These are phyloP conservation scores for Chamaenerion angustifolium DNA, from an alignment of 345 rosid species.

Conservation along the genomic window DNA sequence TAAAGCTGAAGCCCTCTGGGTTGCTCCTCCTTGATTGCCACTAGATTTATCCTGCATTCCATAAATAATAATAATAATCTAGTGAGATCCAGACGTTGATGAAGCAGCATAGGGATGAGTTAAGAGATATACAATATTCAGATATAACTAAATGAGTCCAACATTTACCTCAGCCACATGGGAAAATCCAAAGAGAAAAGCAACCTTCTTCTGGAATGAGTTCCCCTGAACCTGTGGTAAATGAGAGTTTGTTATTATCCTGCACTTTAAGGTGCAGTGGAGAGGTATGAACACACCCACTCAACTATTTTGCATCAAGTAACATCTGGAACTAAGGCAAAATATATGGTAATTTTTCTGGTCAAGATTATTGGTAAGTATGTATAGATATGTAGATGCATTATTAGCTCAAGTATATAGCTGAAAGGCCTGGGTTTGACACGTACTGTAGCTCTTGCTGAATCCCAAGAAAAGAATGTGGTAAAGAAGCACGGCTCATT, in stretches of 20 bases:
- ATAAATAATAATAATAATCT: too few species aligned
- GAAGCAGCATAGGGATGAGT: not conserved
- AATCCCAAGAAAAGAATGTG: slow-evolving; percentile 81
- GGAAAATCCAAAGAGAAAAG: slow-evolving; percentile 68
- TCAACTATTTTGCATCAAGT: too few species aligned
- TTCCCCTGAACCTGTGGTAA: slow-evolving; percentile 64
- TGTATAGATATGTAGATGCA: too few species aligned
- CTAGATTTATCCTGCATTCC: slow-evolving; percentile 46
- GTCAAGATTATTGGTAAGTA: too few species aligned
- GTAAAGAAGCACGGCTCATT: slow-evolving; percentile 95
- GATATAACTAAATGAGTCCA: too few species aligned
- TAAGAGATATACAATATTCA: not conserved
- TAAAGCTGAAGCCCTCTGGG: slow-evolving; percentile 97
- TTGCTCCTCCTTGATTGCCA: slow-evolving; percentile 78
- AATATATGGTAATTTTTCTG: too few species aligned
- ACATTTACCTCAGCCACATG: slow-evolving; percentile 60
- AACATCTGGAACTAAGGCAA: too few species aligned
- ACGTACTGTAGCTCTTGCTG: slow-evolving; percentile 64
- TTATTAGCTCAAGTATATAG: too few species aligned
- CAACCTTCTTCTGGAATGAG: slow-evolving; percentile 91
- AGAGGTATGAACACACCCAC: too few species aligned
- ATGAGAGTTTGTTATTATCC: not conserved
- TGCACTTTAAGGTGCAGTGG: too few species aligned
- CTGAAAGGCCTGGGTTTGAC: slow-evolving; percentile 2
- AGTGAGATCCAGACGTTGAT: too few species aligned